phyloP scores from a whole-genome alignment of 2,329 filamentous ascomycete species.

The Pseudohalonectria lignicola region DNA sequence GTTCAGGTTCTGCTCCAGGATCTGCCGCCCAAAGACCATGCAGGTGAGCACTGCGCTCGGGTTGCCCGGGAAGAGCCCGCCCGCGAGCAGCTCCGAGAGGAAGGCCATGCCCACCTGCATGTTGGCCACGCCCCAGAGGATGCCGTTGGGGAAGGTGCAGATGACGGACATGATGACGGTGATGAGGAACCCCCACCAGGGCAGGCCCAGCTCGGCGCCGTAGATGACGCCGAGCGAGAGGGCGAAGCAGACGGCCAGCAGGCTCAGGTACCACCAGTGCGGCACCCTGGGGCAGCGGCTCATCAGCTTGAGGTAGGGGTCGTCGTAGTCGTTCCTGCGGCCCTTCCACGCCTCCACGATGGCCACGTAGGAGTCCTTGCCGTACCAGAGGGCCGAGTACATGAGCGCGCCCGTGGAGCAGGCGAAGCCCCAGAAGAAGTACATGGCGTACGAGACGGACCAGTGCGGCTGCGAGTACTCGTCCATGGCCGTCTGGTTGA shows the following conservation, averaged over 20 bases:
- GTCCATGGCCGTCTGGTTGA: conserved; percentile 15
- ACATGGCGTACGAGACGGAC: conserved; percentile 17
- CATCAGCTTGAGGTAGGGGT: conserved; percentile 20
- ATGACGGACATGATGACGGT: conserved; percentile 13
- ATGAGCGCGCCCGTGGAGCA: conserved; percentile 17
- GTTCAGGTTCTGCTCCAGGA: conserved; percentile 21
- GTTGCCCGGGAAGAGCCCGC: conserved; percentile 16
- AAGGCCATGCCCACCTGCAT: conserved; percentile 17
- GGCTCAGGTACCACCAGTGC: conserved; percentile 18
- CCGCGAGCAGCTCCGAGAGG: conserved; percentile 17
- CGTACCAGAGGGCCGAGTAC: conserved; percentile 15
- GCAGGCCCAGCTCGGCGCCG: conserved; percentile 14
- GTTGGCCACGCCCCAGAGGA: conserved; percentile 17
- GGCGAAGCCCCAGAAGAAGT: conserved; percentile 22
- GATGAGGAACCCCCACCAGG: conserved; percentile 19
- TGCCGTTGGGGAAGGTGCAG: conserved; percentile 18
- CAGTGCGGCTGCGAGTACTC: conserved; percentile 15
- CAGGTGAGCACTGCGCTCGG: conserved; percentile 16
- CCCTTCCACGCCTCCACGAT: conserved; percentile 2
- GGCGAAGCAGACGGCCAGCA: conserved; percentile 13
- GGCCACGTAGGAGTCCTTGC: conserved; percentile 4
- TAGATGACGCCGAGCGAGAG: conserved; percentile 17
- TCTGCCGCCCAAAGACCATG: conserved; percentile 19
- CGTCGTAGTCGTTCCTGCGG: conserved; percentile 13
- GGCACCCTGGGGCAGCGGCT: conserved; percentile 13